A percentile compares a stretch with the other conserved stretches of the same genome.
These are phyloP conservation scores for Hymenotorrendiella dingleyae DNA, from an alignment of 2,329 filamentous ascomycete species.

Conservation along the genomic window DNA sequence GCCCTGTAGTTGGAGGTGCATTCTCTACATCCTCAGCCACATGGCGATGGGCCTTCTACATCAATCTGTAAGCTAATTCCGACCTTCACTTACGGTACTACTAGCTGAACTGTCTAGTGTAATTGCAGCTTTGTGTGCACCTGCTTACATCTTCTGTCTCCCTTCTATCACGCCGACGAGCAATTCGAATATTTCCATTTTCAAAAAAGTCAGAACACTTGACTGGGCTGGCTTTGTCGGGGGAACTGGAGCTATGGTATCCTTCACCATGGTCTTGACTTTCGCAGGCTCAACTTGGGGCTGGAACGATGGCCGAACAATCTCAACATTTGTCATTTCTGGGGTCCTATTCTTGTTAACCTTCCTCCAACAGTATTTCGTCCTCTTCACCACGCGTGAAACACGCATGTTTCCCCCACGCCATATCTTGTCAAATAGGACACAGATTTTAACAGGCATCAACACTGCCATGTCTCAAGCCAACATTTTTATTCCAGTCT, in stretches of 20 bases:
- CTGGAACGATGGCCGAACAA: conserved; percentile 41
- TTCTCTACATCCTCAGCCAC: conserved; percentile 37
- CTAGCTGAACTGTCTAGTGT: too few species aligned
- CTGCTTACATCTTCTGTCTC: background rate
- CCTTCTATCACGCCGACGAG: too few species aligned
- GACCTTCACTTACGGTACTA: too few species aligned
- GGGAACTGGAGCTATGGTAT: conserved; percentile 36
- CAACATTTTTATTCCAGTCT: conserved; percentile 35
- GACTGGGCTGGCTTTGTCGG: conserved; percentile 42
- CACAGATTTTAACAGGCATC: conserved; percentile 38
- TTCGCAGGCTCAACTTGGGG: conserved; percentile 44
- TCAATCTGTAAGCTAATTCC: conserved; percentile 19
- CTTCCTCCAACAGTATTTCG: conserved; percentile 39
- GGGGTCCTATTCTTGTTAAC: conserved; percentile 40
- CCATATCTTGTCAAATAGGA: conserved; percentile 35
- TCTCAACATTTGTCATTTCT: conserved; percentile 43
- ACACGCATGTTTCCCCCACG: conserved; percentile 40
- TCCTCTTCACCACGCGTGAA: conserved; percentile 38
- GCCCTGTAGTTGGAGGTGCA: conserved; percentile 42
- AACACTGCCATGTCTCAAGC: conserved; percentile 32
- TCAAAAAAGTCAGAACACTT: conserved; percentile 27
- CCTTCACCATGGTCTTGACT: conserved; percentile 41
- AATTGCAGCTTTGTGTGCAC: too few species aligned
- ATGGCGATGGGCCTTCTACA: conserved; percentile 39
- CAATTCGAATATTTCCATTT: conserved; percentile 36